Percentiles rank a stretch among this genome's conserved stretches.
phyloP scores from a whole-genome alignment of 352 stramenopile genomes.

The Chrysophaeum taylorii region DNA sequence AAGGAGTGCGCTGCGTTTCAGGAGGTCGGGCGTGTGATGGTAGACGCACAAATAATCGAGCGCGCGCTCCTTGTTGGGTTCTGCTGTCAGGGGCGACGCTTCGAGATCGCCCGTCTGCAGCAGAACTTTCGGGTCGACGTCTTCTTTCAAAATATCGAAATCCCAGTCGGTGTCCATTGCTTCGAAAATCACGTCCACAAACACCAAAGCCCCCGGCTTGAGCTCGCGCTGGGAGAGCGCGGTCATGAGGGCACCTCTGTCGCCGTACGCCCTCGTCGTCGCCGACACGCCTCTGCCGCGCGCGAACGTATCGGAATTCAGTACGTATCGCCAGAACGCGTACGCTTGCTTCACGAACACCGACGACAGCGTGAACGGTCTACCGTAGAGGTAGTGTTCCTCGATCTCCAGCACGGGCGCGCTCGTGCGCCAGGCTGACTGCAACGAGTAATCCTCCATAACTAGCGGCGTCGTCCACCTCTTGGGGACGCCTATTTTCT shows the following conservation, averaged over 20 bases:
- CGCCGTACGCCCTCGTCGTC: neutral
- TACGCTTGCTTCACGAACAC: neutral
- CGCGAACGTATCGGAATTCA: neutral
- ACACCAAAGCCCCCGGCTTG: neutral
- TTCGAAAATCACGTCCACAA: neutral
- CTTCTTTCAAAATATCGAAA: no score
- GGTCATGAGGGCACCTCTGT: neutral
- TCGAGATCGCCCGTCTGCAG: no score
- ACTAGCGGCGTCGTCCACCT: no score
- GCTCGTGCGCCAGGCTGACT: no score
- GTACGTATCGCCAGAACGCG: slow-evolving; percentile 1
- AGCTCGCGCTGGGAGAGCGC: neutral
- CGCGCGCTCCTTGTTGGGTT: no score
- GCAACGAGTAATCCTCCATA: no score
- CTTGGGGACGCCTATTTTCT: no score
- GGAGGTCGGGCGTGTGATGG: neutral
- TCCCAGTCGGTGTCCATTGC: neutral
- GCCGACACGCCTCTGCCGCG: neutral
- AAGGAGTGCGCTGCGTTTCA: neutral
- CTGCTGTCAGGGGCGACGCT: no score
- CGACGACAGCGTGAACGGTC: no score
- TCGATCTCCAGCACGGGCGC: neutral
- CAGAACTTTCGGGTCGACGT: no score
- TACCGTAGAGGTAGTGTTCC: neutral
- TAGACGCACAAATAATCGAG: slow-evolving; percentile 3